A percentile compares a stretch with the other conserved stretches of the same genome.
Conservation (phyloP, 371 early-diverging fungal genomes). For the Capillidium rhysosporum region DNA sequence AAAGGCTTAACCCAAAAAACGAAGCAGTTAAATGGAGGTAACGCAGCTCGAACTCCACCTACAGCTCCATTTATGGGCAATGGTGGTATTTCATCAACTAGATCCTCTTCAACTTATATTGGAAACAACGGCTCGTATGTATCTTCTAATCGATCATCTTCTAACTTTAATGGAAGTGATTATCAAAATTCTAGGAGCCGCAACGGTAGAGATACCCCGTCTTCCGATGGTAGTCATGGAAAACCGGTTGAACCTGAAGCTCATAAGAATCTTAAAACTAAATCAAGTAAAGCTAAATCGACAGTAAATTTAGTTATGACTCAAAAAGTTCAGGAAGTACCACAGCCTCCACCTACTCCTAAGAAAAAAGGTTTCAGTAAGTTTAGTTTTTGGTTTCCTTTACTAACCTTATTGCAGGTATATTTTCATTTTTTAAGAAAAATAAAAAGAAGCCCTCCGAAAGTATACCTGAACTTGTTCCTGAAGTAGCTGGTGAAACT, state of each 20-base stretch:
- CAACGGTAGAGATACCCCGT: background rate
- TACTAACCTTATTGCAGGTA: background rate
- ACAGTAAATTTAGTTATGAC: background rate
- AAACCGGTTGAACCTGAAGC: background rate
- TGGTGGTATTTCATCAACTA: background rate
- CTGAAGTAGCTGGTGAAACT: background rate
- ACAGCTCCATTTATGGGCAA: background rate
- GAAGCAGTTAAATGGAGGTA: no score
- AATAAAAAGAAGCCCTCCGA: slow-evolving; percentile 1
- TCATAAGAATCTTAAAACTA: background rate
- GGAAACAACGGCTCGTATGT: background rate
- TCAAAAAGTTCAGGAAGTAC: background rate
- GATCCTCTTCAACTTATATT: background rate
- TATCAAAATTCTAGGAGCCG: background rate
- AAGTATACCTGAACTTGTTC: background rate
- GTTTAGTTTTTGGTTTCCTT: background rate
- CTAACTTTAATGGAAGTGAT: background rate
- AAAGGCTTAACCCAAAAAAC: background rate
- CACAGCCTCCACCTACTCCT: background rate
- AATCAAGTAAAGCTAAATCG: background rate
- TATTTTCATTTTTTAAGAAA: background rate
- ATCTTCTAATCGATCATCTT: background rate
- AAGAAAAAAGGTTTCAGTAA: slow-evolving; percentile 7
- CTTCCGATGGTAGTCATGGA: background rate
- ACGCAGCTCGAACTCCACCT: background rate